Evolutionary conservation across 176 grass and related monocot genomes (phyloP).

Genomic region (Eragrostis nindensis): DNA sequence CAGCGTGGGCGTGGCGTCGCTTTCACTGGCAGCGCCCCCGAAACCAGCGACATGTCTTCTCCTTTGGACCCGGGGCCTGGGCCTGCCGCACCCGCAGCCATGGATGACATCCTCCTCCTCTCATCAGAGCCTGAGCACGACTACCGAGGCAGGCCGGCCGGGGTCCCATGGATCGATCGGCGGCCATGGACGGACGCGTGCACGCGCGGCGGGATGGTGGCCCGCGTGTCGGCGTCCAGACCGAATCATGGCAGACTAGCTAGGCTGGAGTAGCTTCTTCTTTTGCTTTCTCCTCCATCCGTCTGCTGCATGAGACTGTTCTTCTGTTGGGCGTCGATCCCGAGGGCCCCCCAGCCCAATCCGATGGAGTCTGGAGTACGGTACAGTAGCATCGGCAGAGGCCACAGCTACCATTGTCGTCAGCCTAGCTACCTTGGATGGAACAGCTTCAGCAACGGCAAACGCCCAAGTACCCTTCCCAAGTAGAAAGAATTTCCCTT

Average conservation of each 20-base stretch:
- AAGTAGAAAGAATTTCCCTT: slow-evolving; percentile 19
- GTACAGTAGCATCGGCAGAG: too few relatives aligned
- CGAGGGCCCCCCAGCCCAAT: not conserved
- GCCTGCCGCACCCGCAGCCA: not conserved
- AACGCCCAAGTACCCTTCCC: not conserved
- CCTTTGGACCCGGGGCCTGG: not conserved
- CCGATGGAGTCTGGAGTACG: not conserved
- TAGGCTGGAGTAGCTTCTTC: too few relatives aligned
- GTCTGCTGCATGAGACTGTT: slow-evolving; percentile 48
- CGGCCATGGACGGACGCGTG: not conserved
- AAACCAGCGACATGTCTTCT: slow-evolving; percentile 42
- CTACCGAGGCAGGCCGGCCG: slow-evolving; percentile 16
- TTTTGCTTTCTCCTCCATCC: too few relatives aligned
- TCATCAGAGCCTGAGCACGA: not conserved
- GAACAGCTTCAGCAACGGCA: not conserved
- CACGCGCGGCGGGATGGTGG: not conserved
- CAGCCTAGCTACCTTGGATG: too few relatives aligned
- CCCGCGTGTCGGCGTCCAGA: slow-evolving; percentile 17
- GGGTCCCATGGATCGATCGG: not conserved
- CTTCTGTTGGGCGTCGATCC: slow-evolving; percentile 32
- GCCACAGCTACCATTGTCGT: too few relatives aligned
- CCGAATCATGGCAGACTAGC: slow-evolving; percentile 30
- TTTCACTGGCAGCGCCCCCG: slow-evolving; percentile 27
- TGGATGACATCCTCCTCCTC: not conserved
- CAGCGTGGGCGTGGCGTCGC: slow-evolving; percentile 41